Evolutionary conservation across 2,329 filamentous ascomycete species (phyloP).

Genomic region (Rhytidhysteron rufulum): DNA sequence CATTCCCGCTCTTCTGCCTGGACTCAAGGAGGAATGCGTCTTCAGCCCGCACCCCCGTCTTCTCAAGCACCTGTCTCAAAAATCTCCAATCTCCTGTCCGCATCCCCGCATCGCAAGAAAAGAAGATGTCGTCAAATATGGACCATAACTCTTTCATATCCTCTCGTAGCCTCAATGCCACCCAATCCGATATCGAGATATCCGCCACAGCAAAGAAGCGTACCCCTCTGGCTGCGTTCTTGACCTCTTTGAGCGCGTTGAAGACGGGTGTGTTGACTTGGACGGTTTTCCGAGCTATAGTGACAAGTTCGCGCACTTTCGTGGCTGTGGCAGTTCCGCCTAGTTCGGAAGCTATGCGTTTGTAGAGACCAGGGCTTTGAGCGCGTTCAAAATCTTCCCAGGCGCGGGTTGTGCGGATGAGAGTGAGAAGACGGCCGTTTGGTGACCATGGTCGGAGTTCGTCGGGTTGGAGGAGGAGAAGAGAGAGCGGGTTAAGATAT

Average conservation of each 20-base stretch:
- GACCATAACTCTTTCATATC: slow-evolving; percentile 11
- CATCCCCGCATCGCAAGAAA: slow-evolving; percentile 24
- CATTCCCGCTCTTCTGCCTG: slow-evolving; percentile 19
- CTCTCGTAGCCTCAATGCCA: background rate
- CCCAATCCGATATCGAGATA: background rate
- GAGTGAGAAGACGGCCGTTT: background rate
- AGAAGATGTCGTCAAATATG: slow-evolving; percentile 27
- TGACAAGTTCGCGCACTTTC: background rate
- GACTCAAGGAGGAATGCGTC: slow-evolving; percentile 17
- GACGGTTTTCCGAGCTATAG: background rate
- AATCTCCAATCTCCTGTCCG: slow-evolving; percentile 29
- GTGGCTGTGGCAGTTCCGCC: too few species aligned
- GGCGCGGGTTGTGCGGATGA: background rate
- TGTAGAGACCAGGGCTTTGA: background rate
- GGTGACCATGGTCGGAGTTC: background rate
- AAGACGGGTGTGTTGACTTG: background rate
- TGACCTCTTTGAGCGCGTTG: background rate
- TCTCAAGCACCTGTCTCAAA: slow-evolving; percentile 22
- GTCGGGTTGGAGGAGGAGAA: background rate
- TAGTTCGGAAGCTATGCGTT: background rate
- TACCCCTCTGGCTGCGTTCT: background rate
- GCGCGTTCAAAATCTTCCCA: background rate
- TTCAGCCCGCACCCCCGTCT: slow-evolving; percentile 5
- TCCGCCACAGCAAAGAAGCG: background rate
- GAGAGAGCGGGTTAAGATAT: background rate